Conservation (phyloP, 176 grass and related monocot species). For the Juncus inflexus region DNA sequence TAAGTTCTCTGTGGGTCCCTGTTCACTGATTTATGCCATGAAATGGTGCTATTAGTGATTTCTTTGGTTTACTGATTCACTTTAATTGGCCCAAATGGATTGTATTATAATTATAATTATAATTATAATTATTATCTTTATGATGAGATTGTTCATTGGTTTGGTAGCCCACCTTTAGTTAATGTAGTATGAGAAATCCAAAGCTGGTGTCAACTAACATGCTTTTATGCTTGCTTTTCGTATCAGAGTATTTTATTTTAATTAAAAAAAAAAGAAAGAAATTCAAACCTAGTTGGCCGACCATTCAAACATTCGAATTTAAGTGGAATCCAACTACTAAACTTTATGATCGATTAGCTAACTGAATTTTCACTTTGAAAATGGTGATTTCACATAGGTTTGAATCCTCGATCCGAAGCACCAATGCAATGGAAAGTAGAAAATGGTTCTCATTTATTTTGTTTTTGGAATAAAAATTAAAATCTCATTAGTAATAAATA, state of each 20-base stretch:
- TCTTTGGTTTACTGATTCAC: constrained; percentile 20
- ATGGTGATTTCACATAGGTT: too few relatives aligned
- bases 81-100: neutral
- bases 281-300: neutral
- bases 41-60: constrained; percentile 8
- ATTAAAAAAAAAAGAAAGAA: neutral
- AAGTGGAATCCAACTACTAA: constrained; percentile 3
- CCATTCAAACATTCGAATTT: neutral
- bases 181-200: constrained; percentile 17
- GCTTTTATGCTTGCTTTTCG: constrained; percentile 10
- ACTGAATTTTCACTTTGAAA: too few relatives aligned
- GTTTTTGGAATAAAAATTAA: too few relatives aligned
- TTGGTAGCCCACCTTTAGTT: constrained; percentile 6
- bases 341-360: too few relatives aligned
- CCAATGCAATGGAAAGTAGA: too few relatives aligned
- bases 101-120: too few relatives aligned
- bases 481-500: too few relatives aligned
- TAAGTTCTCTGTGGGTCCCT: neutral
- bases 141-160: constrained; percentile 8
- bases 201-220: constrained; percentile 26
- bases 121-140: neutral
- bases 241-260: neutral
- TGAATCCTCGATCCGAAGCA: too few relatives aligned
- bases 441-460: too few relatives aligned
- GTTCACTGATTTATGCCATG: constrained; percentile 4